Evolutionary conservation across 1,139 yeast genomes (phyloP).

Genomic region (Kazachstania sp.): DNA sequence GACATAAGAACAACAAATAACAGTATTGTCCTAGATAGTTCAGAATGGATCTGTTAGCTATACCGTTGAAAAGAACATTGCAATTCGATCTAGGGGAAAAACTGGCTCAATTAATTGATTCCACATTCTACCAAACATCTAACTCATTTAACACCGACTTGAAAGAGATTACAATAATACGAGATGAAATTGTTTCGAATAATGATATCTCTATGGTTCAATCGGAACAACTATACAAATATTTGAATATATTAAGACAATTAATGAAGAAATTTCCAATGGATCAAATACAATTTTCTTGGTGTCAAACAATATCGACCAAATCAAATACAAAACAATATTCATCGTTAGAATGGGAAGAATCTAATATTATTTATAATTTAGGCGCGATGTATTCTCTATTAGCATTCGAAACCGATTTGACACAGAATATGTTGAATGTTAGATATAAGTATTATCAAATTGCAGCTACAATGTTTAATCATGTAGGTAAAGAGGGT

Average conservation of each 20-base stretch:
- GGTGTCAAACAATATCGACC: slow-evolving; percentile 64
- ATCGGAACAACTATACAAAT: slow-evolving; percentile 28
- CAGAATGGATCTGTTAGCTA: slow-evolving; percentile 9
- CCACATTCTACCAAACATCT: slow-evolving; percentile 60
- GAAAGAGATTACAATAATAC: slow-evolving; percentile 34
- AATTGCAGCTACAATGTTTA: slow-evolving; percentile 47
- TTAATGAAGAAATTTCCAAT: slow-evolving; percentile 38
- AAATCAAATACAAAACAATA: slow-evolving; percentile 42
- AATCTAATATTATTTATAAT: slow-evolving; percentile 56
- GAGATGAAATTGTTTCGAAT: slow-evolving; percentile 31
- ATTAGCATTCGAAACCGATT: slow-evolving; percentile 38
- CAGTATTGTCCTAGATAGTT: not conserved
- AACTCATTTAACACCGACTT: slow-evolving; percentile 49
- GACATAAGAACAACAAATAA: not conserved
- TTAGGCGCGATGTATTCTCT: slow-evolving; percentile 57
- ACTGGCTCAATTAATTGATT: slow-evolving; percentile 45
- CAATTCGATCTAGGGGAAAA: slow-evolving; percentile 39
- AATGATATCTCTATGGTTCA: slow-evolving; percentile 27
- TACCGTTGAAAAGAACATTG: slow-evolving; percentile 34
- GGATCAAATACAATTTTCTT: slow-evolving; percentile 47
- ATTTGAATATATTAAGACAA: slow-evolving; percentile 31
- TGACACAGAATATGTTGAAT: slow-evolving; percentile 43
- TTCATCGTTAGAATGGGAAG: slow-evolving; percentile 49
- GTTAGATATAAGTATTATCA: slow-evolving; percentile 58
- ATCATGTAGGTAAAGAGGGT: slow-evolving; percentile 30